Base-by-base conservation (phyloP, 805 yeast species). In the Ogataea allantospora region DNA sequence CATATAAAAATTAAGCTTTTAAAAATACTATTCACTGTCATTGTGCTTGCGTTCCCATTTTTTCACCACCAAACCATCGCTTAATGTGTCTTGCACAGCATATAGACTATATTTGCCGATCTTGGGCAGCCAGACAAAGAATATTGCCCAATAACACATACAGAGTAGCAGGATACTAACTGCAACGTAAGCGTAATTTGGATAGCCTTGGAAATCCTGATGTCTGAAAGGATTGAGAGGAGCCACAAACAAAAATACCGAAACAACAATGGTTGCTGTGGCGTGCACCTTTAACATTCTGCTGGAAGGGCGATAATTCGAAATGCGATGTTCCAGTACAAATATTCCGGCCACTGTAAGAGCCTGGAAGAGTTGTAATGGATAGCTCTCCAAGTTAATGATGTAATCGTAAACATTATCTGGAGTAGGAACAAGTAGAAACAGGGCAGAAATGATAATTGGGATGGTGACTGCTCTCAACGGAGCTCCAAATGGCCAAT, bases 51-150 rank as follows among this genome's bases (percentile, higher is more conserved):
- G 76, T 9, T 57, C 62, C 88, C 88, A 82, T 45, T 61, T 57
- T 44, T 76, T 78, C 1, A 80, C 65, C 5, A 63, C 64, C 35
- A 81, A 57, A 0, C 88, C 88, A 56, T 82, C 88, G 2, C 69
- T 66, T 34, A 76, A 60, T 15, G 53, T 58, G 4, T 60, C 50
- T 3, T 65, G 67, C 33, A 63, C 69, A 7, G 67, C 65, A 6
- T 62, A 59, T 18, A 82, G 53, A 5, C 57, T 57, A 48, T 82
- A 82, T 0, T 63, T 60, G 6, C 71, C 67, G 1, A 67, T 7
- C 43, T 58, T 47, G 1, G 88, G 86, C 15, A 72, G 33, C 20
- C 46, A 27, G 13, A 53, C 58, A 50, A 81, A 83, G 61, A 63
- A 70, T 10, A 71, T 27, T 1, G 59, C 55, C 89, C 89, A 83